Base-by-base conservation (phyloP, 2,329 filamentous ascomycete genomes). In the Whalleya microplaca region DNA sequence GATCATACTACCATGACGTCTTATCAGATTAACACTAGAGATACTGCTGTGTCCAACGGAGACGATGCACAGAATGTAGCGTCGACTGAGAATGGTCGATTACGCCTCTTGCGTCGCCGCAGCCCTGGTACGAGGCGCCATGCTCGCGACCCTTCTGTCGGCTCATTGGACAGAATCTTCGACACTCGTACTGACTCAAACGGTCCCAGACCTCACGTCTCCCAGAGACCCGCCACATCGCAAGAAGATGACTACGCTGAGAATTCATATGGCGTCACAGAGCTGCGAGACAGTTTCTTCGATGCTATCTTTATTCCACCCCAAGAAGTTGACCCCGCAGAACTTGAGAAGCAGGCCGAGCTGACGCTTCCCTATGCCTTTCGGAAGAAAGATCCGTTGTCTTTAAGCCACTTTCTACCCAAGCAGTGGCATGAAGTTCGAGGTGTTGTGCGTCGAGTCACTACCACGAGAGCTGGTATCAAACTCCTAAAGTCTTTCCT, bases 401-500 rank as follows among this genome's bases (percentile, higher is more conserved):
- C 80, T 2, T 58, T 77, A 1, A 73, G 69, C 10, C 68, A 74
- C 51, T 82, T 84, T 56, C 52, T 84, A 5, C 76, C 78, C 2
- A 75, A 74, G 48, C 81, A 83, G 59, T 73, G 73, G 66, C 76
- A 76, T 49, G 79, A 78, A 56, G 58, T 80, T 9, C 72, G 71
- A 56, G 72, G 71, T 1, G 74, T 82, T 14, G 54, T 73, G 3
- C 66, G 66, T 41, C 70, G 71, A 20, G 71, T 84, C 19, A 71
- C 73, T 5, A 81, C 76, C 3, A 84, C 82, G 3, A 72, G 79
- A 54, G 72, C 78, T 18, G 83, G 82, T 1, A 76, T 85, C 48
- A 78, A 76, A 51, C 70, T 85, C 2, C 60, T 77, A 20, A 84
- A 83, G 61, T 77, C 81, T 0, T 85, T 82, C 59, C 63, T 80